These are phyloP conservation scores for Pouteria campechiana DNA, from an alignment of 179 eudicot genomes.

Conservation along the genomic window DNA sequence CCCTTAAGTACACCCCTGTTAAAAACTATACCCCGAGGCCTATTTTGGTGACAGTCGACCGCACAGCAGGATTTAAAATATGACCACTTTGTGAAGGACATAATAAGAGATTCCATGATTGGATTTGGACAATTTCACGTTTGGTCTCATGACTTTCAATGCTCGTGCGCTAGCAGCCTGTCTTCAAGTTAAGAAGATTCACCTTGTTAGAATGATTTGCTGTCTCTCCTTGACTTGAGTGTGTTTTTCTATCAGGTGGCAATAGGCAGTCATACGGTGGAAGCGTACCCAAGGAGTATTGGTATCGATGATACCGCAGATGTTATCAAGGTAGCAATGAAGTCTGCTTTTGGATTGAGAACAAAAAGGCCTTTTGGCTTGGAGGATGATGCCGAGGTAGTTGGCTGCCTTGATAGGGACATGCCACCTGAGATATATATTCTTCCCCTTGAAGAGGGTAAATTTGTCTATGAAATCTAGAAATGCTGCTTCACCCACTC, in stretches of 20 bases:
- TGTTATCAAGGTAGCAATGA: conserved; percentile 79
- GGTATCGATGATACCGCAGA: conserved; percentile 77
- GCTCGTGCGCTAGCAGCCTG: too few relatives aligned
- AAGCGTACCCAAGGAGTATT: conserved; percentile 60
- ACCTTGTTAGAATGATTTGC: too few relatives aligned
- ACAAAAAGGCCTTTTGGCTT: conserved; percentile 82
- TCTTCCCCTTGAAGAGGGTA: conserved; percentile 87
- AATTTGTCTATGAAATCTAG: background rate
- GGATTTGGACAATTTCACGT: too few relatives aligned
- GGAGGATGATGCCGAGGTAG: conserved; percentile 75
- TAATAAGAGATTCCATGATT: too few relatives aligned
- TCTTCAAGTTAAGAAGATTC: too few relatives aligned
- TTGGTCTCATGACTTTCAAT: too few relatives aligned
- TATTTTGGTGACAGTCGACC: too few relatives aligned
- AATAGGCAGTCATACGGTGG: conserved; percentile 51
- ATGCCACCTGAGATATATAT: conserved; percentile 77
- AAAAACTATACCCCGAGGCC: too few relatives aligned
- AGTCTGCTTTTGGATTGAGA: conserved; percentile 70
- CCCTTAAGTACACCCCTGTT: too few relatives aligned
- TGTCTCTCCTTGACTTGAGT: background rate
- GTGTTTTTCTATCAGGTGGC: conserved; percentile 28
- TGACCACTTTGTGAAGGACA: too few relatives aligned
- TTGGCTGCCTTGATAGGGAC: conserved; percentile 71
- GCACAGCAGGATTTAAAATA: too few relatives aligned
- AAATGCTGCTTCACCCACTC: too few relatives aligned